Conservation (phyloP, 2,329 filamentous ascomycete genomes). For the Claviceps africana region DNA sequence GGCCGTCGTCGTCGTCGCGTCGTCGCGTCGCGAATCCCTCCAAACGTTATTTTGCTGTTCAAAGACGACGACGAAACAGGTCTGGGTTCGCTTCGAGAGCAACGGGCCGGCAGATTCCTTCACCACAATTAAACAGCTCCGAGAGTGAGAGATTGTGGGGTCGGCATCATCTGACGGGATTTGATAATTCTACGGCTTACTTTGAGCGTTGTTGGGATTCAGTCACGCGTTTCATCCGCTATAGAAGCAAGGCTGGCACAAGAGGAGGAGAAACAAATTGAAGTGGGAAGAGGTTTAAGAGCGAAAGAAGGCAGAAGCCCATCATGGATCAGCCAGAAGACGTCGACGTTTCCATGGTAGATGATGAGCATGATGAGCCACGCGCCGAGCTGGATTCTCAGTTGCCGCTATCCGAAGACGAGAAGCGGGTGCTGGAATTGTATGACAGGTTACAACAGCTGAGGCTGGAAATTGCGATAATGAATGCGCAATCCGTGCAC, state of each 20-base stretch:
- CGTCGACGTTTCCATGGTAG: conserved; percentile 17
- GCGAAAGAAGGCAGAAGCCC: background rate
- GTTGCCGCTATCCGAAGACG: conserved; percentile 49
- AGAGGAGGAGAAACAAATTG: too few species aligned
- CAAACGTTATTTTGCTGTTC: background rate
- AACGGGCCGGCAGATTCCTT: background rate
- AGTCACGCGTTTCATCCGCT: background rate
- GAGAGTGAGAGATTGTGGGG: background rate
- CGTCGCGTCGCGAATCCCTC: background rate
- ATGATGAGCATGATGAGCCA: conserved; percentile 4
- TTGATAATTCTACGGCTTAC: background rate
- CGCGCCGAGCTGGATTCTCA: conserved; percentile 20
- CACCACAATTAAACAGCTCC: background rate
- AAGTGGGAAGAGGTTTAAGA: too few species aligned
- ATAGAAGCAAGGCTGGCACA: background rate
- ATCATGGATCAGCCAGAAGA: conserved; percentile 8
- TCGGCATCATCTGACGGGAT: background rate
- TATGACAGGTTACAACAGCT: conserved; percentile 60
- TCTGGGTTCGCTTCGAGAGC: background rate
- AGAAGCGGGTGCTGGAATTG: conserved; percentile 51
- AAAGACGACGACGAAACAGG: background rate
- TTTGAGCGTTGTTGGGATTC: background rate
- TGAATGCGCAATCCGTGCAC: conserved; percentile 34
- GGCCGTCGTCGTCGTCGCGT: background rate
- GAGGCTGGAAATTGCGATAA: conserved; percentile 55